A percentile compares a stretch with the other conserved stretches of the same genome.
Conservation (phyloP, 2,329 filamentous ascomycete genomes). For the Ophidiomyces ophidiicola region DNA sequence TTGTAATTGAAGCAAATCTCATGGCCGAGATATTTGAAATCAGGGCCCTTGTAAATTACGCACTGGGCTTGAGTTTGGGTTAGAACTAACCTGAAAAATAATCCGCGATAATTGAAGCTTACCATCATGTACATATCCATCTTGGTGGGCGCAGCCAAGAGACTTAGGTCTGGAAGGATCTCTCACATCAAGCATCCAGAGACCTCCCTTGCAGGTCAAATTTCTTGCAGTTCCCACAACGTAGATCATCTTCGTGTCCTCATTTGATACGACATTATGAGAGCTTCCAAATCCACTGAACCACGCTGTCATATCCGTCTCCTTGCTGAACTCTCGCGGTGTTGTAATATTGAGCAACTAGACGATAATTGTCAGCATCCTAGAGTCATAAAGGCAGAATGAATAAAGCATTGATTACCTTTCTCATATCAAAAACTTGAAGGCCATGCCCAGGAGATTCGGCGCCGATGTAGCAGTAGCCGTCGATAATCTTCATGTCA, state of each 20-base stretch:
- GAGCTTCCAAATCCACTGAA: slow-evolving; percentile 35
- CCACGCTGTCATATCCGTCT: slow-evolving; percentile 32
- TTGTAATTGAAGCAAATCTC: slow-evolving; percentile 49
- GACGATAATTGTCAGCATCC: no score
- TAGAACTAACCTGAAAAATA: slow-evolving; percentile 1
- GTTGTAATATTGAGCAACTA: slow-evolving; percentile 33
- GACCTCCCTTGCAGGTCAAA: slow-evolving; percentile 39
- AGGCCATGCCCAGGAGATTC: slow-evolving; percentile 43
- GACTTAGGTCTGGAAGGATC: slow-evolving; percentile 42
- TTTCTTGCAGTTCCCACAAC: slow-evolving; percentile 38
- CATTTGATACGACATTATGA: slow-evolving; percentile 40
- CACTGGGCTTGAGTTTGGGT: slow-evolving; percentile 36
- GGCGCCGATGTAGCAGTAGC: slow-evolving; percentile 23
- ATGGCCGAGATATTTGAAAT: slow-evolving; percentile 36
- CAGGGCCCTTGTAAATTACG: slow-evolving; percentile 43
- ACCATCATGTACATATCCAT: slow-evolving; percentile 50
- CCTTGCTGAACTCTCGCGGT: slow-evolving; percentile 34
- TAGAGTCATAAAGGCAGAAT: no score
- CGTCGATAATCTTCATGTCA: slow-evolving; percentile 28
- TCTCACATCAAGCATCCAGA: slow-evolving; percentile 48
- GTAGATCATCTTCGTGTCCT: slow-evolving; percentile 39
- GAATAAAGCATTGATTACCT: no score
- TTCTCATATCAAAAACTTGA: slow-evolving; percentile 53
- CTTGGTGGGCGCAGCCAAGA: slow-evolving; percentile 43
- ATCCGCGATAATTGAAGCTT: background rate